phyloP scores from a whole-genome alignment of 176 grass and related monocot genomes.

The Elaeis guineensis region DNA sequence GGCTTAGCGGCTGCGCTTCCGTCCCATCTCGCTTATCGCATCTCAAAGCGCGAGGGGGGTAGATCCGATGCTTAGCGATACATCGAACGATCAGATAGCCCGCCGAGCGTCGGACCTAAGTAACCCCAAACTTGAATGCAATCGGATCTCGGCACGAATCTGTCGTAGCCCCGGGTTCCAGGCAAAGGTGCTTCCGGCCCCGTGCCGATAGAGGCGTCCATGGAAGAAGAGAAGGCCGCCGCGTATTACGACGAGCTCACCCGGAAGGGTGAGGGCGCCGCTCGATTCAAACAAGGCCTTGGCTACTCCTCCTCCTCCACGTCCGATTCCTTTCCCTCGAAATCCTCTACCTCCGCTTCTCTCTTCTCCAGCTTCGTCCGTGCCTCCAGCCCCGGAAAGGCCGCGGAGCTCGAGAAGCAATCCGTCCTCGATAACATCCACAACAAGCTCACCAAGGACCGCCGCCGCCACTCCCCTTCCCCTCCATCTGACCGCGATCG shows the following conservation, averaged over 20 bases:
- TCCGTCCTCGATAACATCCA: slow-evolving; percentile 7
- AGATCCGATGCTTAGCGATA: too few species aligned
- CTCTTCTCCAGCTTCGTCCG: slow-evolving; percentile 75
- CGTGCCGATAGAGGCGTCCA: too few species aligned
- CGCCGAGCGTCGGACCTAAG: too few species aligned
- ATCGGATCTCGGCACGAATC: too few species aligned
- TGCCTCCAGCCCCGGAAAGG: slow-evolving; percentile 24
- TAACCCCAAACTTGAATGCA: too few species aligned
- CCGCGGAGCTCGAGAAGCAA: slow-evolving; percentile 4
- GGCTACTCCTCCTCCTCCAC: slow-evolving; percentile 60
- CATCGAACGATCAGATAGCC: too few species aligned
- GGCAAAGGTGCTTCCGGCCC: too few species aligned
- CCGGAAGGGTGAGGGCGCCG: slow-evolving; percentile 89
- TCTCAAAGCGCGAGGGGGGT: too few species aligned
- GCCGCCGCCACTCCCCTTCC: slow-evolving; percentile 1
- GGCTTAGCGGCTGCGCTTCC: too few species aligned
- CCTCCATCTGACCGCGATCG: slow-evolving; percentile 15
- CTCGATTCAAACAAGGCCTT: slow-evolving; percentile 86
- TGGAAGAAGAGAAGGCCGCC: too few species aligned
- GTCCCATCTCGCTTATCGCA: too few species aligned
- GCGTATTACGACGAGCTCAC: slow-evolving; percentile 58
- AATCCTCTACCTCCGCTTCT: slow-evolving; percentile 33
- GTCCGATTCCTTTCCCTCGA: slow-evolving; percentile 26
- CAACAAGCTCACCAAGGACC: slow-evolving; percentile 18
- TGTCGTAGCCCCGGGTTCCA: too few species aligned